Base-by-base conservation (phyloP, 176 grass and related monocot genomes). In the Poa annua region DNA sequence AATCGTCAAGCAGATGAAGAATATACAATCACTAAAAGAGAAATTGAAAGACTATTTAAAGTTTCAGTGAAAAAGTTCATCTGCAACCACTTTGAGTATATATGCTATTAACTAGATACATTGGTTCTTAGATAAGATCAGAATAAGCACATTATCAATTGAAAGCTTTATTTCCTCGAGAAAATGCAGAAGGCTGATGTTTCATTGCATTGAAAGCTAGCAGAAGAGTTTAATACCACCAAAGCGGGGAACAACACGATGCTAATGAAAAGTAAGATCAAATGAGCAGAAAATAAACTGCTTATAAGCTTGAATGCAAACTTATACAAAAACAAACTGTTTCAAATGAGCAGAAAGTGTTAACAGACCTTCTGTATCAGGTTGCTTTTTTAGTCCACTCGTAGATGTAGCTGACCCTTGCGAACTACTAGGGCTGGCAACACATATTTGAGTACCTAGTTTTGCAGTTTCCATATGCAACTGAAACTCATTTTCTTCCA, bases 401-500 rank as follows among this genome's bases (percentile, higher is more conserved):
- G 7, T 68, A 41, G 71, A 55, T 74, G 84, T 77, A 66, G 73
- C 64, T 25, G 15, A 64, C 12, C 62, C 68, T 36, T 61, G 72
- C 66, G 69, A 36, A 55, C 83, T 90, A 66, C 77, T 82, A 70
- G 80, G 35, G 76, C 87, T 62, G 70, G 83, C 80, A 75, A 76
- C 80, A 81, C 79, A 78, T 80, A 66, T 79, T 75, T 89, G 84
- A 83, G 59, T 83, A 12, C 84, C 82, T 72, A 84, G 61, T 84
- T 49, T 94, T 78, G 95, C 92, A 38, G 80, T 63, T 81, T 89
- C 68, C 95, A 97, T 94, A 78, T 89, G 76, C 52, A 88, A 83
- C 75, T 97, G 79, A 80, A 94, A 97, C 61, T 94, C 90, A 50
- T 36, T 92, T 87, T 91, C 90, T 9, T 94, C 92, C 84, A 97